A percentile compares a stretch with the other conserved stretches of the same genome.
phyloP scores from a whole-genome alignment of 1,284 basidiomycete genomes.

The Moesziomyces sp. region DNA sequence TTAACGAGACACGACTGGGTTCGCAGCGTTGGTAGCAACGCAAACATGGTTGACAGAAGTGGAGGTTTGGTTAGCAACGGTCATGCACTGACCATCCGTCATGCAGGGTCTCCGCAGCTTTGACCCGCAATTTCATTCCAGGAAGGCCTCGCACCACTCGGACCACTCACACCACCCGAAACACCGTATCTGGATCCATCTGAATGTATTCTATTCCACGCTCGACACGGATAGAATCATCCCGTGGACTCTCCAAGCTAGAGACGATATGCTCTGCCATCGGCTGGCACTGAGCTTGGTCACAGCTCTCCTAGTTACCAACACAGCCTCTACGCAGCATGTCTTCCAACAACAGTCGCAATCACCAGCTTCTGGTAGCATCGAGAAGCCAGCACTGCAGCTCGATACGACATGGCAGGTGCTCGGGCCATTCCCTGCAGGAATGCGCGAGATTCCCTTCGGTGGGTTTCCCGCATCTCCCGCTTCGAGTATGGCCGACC shows the following conservation, averaged over 20 bases:
- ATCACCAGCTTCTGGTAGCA: too few species aligned
- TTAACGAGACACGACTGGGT: not conserved
- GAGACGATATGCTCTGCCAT: constrained; percentile 3
- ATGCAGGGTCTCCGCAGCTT: constrained; percentile 25
- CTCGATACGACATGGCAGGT: constrained; percentile 28
- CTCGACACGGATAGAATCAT: too few species aligned
- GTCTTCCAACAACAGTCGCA: constrained; percentile 2
- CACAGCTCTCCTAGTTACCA: constrained; percentile 13
- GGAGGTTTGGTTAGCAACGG: constrained; percentile 10
- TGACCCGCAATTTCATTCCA: constrained; percentile 1
- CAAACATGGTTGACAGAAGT: constrained; percentile 5
- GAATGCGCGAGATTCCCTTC: constrained; percentile 39
- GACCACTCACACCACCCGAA: too few species aligned
- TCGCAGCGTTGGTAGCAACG: not conserved
- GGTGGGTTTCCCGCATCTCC: constrained; percentile 30
- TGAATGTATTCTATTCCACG: too few species aligned
- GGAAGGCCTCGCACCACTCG: too few species aligned
- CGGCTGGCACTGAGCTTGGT: constrained; percentile 45
- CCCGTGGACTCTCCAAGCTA: too few species aligned
- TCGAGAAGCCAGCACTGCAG: not conserved
- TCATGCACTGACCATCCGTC: not conserved
- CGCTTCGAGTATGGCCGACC: constrained; percentile 4
- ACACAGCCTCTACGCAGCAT: constrained; percentile 23
- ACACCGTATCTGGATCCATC: too few species aligned
- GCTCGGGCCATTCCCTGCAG: constrained; percentile 28